These are phyloP conservation scores for Leishmania tropica DNA, from an alignment of 208 protist species.

Conservation along the genomic window DNA sequence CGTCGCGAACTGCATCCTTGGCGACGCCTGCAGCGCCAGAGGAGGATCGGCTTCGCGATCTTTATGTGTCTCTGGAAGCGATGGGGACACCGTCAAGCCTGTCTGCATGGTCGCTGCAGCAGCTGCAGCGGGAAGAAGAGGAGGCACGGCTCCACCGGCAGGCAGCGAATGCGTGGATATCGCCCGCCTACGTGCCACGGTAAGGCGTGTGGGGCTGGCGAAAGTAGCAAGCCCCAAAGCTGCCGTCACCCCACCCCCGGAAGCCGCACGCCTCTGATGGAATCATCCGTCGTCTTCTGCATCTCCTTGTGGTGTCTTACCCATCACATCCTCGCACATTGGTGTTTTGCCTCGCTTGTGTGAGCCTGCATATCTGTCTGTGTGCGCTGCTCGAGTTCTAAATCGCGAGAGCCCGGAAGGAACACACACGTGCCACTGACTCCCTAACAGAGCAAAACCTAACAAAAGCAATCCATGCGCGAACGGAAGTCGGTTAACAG, in stretches of 20 bases:
- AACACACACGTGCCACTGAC: no score
- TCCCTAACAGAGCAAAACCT: no score
- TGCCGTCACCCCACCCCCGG: background rate
- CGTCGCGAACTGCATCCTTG: background rate
- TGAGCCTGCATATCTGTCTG: conserved; percentile 2
- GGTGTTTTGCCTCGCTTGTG: background rate
- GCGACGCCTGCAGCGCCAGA: background rate
- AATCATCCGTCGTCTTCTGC: background rate
- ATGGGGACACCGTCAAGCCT: conserved; percentile 21
- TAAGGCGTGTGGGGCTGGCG: background rate
- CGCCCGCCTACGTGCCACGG: conserved; percentile 9
- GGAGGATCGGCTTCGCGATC: conserved; percentile 1
- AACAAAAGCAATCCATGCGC: no score
- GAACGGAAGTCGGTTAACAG: no score
- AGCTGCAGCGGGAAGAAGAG: conserved; percentile 16
- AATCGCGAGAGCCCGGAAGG: background rate
- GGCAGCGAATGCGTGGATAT: conserved; percentile 24
- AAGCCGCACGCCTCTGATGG: background rate
- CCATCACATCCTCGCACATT: background rate
- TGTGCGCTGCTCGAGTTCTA: background rate
- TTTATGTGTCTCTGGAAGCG: conserved; percentile 12
- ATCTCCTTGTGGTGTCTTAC: background rate
- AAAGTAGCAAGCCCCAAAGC: background rate
- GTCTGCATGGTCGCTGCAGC: conserved; percentile 22
- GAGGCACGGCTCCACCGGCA: conserved; percentile 16